Evolutionary conservation across 768 basidiomycete species (phyloP).

Genomic region (Hortiboletus campestris): DNA sequence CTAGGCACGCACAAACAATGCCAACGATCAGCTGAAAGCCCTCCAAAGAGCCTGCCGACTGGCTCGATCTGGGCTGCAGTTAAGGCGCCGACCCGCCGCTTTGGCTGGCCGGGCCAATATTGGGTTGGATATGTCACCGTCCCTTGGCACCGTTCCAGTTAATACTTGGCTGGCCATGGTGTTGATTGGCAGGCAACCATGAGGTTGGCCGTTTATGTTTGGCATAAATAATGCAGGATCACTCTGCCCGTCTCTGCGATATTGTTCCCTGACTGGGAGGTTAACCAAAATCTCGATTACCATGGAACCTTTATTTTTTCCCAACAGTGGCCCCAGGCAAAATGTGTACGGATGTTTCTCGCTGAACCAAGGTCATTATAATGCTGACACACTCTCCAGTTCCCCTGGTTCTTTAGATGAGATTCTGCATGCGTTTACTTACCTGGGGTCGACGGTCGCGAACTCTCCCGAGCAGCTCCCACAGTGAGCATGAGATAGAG

Average conservation of each 20-base stretch:
- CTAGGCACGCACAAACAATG: neutral
- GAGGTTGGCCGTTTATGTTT: neutral
- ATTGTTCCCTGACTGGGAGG: neutral
- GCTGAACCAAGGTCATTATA: neutral
- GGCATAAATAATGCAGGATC: neutral
- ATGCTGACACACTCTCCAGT: neutral
- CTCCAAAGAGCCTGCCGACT: neutral
- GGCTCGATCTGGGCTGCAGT: neutral
- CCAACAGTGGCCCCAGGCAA: neutral
- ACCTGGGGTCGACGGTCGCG: neutral
- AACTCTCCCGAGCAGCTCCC: neutral
- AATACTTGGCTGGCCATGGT: neutral
- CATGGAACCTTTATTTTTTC: no score
- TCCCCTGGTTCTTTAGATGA: neutral
- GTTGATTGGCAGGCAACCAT: neutral
- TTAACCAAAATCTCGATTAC: neutral
- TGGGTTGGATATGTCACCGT: neutral
- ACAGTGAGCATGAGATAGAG: neutral
- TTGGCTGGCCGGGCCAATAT: neutral
- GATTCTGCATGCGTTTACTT: no score
- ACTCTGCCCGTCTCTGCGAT: no score
- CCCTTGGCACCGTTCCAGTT: neutral
- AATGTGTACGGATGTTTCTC: neutral
- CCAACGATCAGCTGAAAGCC: neutral
- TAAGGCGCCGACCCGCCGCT: neutral